Conservation (phyloP, 441 rosid genomes). For the Pelargonium myrrhifolium region DNA sequence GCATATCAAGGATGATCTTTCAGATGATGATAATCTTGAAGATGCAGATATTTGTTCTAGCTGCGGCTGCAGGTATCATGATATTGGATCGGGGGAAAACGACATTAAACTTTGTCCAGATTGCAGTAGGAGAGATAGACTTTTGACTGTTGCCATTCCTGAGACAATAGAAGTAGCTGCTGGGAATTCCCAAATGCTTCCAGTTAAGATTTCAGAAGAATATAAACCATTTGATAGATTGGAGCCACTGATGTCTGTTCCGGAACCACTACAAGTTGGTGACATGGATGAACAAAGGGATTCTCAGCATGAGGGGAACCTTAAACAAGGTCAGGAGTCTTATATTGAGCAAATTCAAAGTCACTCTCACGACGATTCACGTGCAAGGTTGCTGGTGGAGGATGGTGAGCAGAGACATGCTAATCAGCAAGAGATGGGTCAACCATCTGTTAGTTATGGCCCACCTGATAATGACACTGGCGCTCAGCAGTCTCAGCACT, state of each 20-base stretch:
- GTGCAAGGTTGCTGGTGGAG: constrained; percentile 26
- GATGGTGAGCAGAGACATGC: constrained; percentile 32
- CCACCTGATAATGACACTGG: constrained; percentile 27
- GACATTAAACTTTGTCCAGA: constrained; percentile 56
- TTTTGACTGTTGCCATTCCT: constrained; percentile 21
- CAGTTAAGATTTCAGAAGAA: constrained; percentile 31
- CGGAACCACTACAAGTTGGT: constrained; percentile 31
- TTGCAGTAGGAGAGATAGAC: constrained; percentile 46
- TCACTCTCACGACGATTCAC: constrained; percentile 32
- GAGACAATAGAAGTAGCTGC: constrained; percentile 27
- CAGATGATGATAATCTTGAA: constrained; percentile 41
- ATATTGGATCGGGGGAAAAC: constrained; percentile 30
- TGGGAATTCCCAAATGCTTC: constrained; percentile 24
- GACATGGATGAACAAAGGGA: constrained; percentile 27
- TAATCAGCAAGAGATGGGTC: constrained; percentile 32
- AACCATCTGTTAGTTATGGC: constrained; percentile 30
- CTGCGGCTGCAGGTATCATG: constrained; percentile 51
- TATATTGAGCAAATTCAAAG: constrained; percentile 25
- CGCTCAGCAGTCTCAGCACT: constrained; percentile 28
- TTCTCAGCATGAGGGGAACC: constrained; percentile 31
- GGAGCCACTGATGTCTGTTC: constrained; percentile 18
- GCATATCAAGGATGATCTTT: constrained; percentile 35
- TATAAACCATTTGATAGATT: constrained; percentile 26
- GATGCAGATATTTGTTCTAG: constrained; percentile 43
- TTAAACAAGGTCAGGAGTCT: constrained; percentile 26